Evolutionary conservation across 441 rosid species (phyloP).

Genomic region (Erodium moschatum): DNA sequence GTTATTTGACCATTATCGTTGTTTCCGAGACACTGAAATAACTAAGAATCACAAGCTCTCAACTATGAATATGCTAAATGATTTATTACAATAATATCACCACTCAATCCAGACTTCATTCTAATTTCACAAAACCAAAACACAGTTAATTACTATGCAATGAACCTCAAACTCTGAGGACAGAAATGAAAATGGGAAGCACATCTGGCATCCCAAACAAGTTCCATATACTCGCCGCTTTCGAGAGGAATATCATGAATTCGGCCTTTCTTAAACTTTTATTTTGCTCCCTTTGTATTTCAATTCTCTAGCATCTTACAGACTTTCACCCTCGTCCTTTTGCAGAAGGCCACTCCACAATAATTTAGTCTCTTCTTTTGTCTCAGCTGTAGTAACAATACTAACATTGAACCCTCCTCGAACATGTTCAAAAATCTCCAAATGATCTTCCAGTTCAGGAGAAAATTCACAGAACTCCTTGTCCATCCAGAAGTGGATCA

Average conservation of each 20-base stretch:
- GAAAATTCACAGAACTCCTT: not conserved
- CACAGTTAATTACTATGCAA: not conserved
- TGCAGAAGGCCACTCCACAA: conserved; percentile 5
- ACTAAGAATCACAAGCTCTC: too few species aligned
- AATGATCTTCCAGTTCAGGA: conserved; percentile 3
- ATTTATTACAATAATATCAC: too few species aligned
- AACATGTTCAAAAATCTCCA: conserved; percentile 1
- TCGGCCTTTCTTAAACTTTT: not conserved
- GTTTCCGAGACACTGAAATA: too few species aligned
- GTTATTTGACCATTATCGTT: too few species aligned
- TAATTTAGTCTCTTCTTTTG: not conserved
- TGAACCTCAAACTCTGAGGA: not conserved
- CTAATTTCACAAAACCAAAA: too few species aligned
- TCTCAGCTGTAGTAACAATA: not conserved
- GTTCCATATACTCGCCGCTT: not conserved
- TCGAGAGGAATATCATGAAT: not conserved
- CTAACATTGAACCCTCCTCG: conserved; percentile 2
- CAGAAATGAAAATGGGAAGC: not conserved
- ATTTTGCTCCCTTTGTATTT: too few species aligned
- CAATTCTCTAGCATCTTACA: not conserved
- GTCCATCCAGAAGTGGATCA: not conserved
- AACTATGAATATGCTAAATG: too few species aligned
- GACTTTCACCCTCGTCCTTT: not conserved
- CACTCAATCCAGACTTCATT: too few species aligned
- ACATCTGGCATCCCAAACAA: too few species aligned